Evolutionary conservation across 1,284 basidiomycete genomes (phyloP), one percentile per base, ranked within the genome.

Genomic region (Melampsora larici-populina): DNA sequence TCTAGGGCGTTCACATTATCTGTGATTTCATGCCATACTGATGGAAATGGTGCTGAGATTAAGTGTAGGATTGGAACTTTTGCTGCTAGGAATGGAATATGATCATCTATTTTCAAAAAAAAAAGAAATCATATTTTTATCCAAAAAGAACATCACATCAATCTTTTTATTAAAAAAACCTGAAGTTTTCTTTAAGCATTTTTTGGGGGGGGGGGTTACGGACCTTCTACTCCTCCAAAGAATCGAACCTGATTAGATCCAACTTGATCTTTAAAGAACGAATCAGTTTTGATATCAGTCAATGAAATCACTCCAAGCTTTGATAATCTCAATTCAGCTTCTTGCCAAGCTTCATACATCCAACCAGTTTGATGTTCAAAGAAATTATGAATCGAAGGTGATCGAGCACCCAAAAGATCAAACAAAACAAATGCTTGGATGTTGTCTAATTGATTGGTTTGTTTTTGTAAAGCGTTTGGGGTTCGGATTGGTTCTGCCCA

Each of bases 61-160:
- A 99, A 83, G 83, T 99, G 97, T 79, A 99, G 84, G 67, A 98
- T 86, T 77, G 90, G 93, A 24, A 99, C 94, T 7, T 96, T 97
- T 71, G 87, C 85, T 49, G 86, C 84, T 63, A 97, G 82, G 85
- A 99, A 99, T 18, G 97, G 97, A 33, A 94, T 84, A 84, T 99
- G 97, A 85, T 99, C 97, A 84, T 99, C 97, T 60, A 90, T 92
- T 78, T 98, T 15, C n/a, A n/a, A n/a, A n/a, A n/a, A n/a, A n/a
- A n/a, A n/a, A n/a, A n/a, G n/a, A n/a, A n/a, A 40, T 40, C 36
- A 40, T 6, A 9, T 11, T 40, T 11, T 40, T 51, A 9, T 18
- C 5, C n/a, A 5, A 64, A 64, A 73, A 11, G 8, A 60, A 71
- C 43, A 71, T 36, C 9, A 21, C 8, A 21, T 64, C 9, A 8